Conservation (phyloP, 768 basidiomycete species). For the Tulasnella calospora region DNA sequence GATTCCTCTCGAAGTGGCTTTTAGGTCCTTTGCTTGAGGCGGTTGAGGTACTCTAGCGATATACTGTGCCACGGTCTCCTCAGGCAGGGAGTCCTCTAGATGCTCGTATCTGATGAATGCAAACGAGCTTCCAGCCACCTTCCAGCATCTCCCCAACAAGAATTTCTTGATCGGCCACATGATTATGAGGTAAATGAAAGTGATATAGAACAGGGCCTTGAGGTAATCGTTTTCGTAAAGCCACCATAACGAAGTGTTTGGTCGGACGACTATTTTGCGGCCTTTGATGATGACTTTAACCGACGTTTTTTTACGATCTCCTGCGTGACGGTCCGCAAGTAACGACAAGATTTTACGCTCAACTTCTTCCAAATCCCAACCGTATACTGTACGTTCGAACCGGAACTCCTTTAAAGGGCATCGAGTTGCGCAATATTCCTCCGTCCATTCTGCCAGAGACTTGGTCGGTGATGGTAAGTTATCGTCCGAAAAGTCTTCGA, state of each 20-base stretch:
- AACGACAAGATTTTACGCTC: not conserved
- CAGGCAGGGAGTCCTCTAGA: constrained; percentile 25
- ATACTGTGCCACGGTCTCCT: constrained; percentile 23
- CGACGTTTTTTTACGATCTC: not conserved
- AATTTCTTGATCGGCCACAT: constrained; percentile 74
- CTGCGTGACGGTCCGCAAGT: not conserved
- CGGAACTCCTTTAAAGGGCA: not conserved
- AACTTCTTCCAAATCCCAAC: not conserved
- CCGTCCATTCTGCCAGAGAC: not conserved
- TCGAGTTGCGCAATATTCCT: not conserved
- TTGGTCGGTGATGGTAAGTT: not conserved
- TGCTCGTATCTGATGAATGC: constrained; percentile 22
- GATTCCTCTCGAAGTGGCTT: constrained; percentile 35
- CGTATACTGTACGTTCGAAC: not conserved
- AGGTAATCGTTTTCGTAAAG: constrained; percentile 66
- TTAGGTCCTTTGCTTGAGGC: constrained; percentile 24
- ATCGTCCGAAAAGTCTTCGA: not conserved
- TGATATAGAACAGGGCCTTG: constrained; percentile 60
- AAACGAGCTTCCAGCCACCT: constrained; percentile 17
- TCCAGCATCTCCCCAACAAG: constrained; percentile 70
- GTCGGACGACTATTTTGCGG: constrained; percentile 59
- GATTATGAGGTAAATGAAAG: constrained; percentile 64
- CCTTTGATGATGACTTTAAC: not conserved
- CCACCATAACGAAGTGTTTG: constrained; percentile 60
- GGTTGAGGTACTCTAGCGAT: not conserved